Conservation (phyloP, 2,329 filamentous ascomycete genomes). For the Kalaharituber pfeilii region DNA sequence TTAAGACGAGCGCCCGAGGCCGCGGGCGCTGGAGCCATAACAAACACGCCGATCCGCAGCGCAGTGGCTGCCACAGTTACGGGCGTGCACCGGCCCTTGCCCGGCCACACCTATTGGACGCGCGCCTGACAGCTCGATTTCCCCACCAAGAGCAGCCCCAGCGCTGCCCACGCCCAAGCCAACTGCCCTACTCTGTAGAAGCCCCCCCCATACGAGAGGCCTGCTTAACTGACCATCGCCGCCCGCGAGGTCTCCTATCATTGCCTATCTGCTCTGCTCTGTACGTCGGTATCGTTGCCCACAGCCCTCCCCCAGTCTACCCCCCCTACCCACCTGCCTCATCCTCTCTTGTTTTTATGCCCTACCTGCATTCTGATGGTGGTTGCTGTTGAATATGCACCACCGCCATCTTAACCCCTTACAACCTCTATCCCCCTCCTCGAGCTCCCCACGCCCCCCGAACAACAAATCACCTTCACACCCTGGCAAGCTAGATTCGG, state of each 20-base stretch:
- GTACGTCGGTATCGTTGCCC: too few species aligned
- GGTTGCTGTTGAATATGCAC: neutral
- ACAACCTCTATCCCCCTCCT: conserved; percentile 1
- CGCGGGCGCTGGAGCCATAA: neutral
- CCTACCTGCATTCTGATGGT: neutral
- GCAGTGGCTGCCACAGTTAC: neutral
- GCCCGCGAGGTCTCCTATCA: too few species aligned
- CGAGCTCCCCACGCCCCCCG: neutral
- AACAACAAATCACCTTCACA: neutral
- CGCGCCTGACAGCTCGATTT: neutral
- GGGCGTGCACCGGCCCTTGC: neutral
- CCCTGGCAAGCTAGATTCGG: neutral
- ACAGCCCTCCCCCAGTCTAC: too few species aligned
- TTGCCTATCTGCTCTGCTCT: too few species aligned
- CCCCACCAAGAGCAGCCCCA: neutral
- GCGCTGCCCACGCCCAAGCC: neutral
- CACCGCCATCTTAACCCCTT: conserved; percentile 1
- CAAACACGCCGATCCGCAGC: neutral
- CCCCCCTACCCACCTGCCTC: too few species aligned
- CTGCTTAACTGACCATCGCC: too few species aligned
- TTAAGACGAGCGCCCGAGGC: too few species aligned
- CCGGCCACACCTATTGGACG: neutral
- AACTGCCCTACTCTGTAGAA: too few species aligned
- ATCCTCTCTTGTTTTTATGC: too few species aligned
- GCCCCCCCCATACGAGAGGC: too few species aligned